These are phyloP conservation scores for Aspergillus thermomutatus DNA, from an alignment of 2,329 filamentous ascomycete species.

Conservation along the genomic window DNA sequence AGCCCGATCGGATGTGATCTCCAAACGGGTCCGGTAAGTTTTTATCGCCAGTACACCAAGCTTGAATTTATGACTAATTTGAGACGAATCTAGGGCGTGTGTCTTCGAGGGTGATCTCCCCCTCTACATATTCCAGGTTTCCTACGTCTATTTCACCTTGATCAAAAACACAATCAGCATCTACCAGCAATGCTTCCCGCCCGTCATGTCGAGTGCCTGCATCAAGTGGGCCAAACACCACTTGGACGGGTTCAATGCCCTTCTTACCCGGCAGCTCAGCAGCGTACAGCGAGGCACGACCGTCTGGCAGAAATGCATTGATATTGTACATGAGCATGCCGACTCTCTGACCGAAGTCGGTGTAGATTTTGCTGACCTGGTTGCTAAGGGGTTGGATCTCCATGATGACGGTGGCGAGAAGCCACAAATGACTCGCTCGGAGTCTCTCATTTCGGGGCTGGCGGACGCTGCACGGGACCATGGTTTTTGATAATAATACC, in stretches of 20 bases:
- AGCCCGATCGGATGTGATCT: slow-evolving; percentile 73
- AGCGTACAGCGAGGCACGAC: slow-evolving; percentile 73
- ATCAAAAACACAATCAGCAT: slow-evolving; percentile 90
- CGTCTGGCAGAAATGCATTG: slow-evolving; percentile 79
- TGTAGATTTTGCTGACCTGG: slow-evolving; percentile 80
- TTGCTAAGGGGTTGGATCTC: slow-evolving; percentile 56
- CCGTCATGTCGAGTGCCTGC: slow-evolving; percentile 84
- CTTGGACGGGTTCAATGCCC: slow-evolving; percentile 83
- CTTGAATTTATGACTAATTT: background rate
- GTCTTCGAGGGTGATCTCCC: slow-evolving; percentile 92
- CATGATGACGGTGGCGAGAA: slow-evolving; percentile 18
- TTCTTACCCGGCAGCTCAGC: slow-evolving; percentile 79
- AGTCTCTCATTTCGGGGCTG: slow-evolving; percentile 19
- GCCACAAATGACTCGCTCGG: slow-evolving; percentile 23
- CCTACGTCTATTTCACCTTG: slow-evolving; percentile 91
- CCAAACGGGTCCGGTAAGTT: slow-evolving; percentile 73
- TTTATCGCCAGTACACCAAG: background rate
- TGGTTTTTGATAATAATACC: background rate
- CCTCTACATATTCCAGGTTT: slow-evolving; percentile 90
- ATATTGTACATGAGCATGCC: slow-evolving; percentile 75
- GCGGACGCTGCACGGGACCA: slow-evolving; percentile 11
- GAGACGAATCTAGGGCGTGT: slow-evolving; percentile 64
- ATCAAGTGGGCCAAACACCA: slow-evolving; percentile 98
- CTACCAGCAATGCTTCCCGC: slow-evolving; percentile 82
- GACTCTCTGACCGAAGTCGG: slow-evolving; percentile 78